Evolutionary conservation across 441 rosid species (phyloP).

Genomic region (Erodium moschatum): DNA sequence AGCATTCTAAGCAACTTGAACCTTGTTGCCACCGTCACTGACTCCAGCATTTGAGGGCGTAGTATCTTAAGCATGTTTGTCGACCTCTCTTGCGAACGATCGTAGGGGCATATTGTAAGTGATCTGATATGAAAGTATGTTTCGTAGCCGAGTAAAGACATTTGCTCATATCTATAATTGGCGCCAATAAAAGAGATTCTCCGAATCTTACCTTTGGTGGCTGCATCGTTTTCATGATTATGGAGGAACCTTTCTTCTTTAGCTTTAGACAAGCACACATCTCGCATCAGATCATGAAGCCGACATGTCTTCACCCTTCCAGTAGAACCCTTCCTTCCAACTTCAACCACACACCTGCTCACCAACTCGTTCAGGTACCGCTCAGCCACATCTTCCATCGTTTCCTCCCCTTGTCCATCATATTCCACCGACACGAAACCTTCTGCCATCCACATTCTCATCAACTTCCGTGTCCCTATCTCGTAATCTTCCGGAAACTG

Average conservation of each 20-base stretch:
- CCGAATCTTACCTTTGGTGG: neutral
- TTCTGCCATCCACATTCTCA: constrained; percentile 4
- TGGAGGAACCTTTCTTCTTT: neutral
- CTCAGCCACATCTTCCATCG: neutral
- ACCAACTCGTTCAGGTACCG: constrained; percentile 1
- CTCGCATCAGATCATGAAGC: neutral
- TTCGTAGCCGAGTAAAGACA: too few relatives aligned
- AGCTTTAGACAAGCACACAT: neutral
- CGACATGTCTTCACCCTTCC: neutral
- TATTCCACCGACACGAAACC: neutral
- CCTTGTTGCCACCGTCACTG: too few relatives aligned
- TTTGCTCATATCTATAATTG: too few relatives aligned
- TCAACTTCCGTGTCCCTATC: neutral
- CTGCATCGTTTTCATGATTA: neutral
- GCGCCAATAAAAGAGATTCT: neutral
- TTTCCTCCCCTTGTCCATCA: neutral
- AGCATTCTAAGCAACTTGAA: too few relatives aligned
- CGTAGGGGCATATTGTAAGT: too few relatives aligned
- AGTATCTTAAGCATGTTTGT: too few relatives aligned
- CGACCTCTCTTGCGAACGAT: too few relatives aligned
- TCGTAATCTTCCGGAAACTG: neutral
- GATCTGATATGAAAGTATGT: too few relatives aligned
- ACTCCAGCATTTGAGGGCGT: too few relatives aligned
- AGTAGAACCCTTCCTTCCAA: neutral
- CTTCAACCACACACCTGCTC: neutral